phyloP scores from a whole-genome alignment of 768 basidiomycete species.

The Rhizopogon vinicolor region DNA sequence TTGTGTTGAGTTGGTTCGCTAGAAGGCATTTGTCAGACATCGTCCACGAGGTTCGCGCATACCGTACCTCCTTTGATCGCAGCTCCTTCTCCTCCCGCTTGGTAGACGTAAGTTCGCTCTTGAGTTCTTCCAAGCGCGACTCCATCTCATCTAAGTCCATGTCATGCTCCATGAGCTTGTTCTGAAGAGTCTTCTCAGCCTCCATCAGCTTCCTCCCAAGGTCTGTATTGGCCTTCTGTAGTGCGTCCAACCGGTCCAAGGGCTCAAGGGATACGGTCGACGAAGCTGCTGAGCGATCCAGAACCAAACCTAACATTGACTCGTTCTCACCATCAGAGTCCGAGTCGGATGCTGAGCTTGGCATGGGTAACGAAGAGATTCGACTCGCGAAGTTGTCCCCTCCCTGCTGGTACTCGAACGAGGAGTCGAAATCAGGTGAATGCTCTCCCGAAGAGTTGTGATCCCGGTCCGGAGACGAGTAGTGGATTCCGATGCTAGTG shows the following conservation, averaged over 20 bases:
- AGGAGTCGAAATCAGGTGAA: slow-evolving; percentile 31
- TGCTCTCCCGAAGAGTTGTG: slow-evolving; percentile 24
- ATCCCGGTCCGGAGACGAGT: slow-evolving; percentile 37
- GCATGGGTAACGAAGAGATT: slow-evolving; percentile 57
- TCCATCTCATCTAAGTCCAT: slow-evolving; percentile 81
- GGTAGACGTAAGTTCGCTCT: slow-evolving; percentile 69
- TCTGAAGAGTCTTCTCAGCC: slow-evolving; percentile 62
- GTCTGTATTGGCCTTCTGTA: slow-evolving; percentile 72
- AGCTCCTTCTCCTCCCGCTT: slow-evolving; percentile 94
- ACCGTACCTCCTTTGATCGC: slow-evolving; percentile 73
- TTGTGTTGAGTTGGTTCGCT: slow-evolving; percentile 64
- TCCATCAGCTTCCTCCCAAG: slow-evolving; percentile 73
- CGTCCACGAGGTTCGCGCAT: not conserved
- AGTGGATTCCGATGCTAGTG: slow-evolving; percentile 36
- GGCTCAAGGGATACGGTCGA: slow-evolving; percentile 72
- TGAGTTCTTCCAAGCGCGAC: slow-evolving; percentile 68
- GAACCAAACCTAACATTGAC: slow-evolving; percentile 49
- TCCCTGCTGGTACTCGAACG: slow-evolving; percentile 33
- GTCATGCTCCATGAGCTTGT: slow-evolving; percentile 73
- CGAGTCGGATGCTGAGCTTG: slow-evolving; percentile 34
- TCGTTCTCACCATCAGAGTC: slow-evolving; percentile 53
- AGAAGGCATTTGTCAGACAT: slow-evolving; percentile 4
- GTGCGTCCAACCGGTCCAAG: slow-evolving; percentile 65
- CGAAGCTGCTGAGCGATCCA: slow-evolving; percentile 51
- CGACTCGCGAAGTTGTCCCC: slow-evolving; percentile 39